Evolutionary conservation across 306 rosid genomes (phyloP), one percentile per base, ranked within the genome.

Genomic region (Quercus suber): DNA sequence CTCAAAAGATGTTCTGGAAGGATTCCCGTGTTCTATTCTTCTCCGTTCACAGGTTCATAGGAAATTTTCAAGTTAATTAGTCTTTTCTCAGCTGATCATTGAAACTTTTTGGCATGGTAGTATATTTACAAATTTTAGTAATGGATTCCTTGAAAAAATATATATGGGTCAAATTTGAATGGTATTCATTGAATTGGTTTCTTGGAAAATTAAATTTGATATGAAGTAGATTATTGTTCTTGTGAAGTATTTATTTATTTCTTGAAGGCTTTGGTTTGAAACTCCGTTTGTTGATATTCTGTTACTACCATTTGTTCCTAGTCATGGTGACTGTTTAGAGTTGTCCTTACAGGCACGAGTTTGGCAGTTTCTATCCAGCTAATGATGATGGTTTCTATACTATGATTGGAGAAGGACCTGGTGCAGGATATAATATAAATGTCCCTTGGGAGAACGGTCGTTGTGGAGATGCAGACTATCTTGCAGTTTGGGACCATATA

Each of bases 391-490:
- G 99, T 37, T 90, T 61, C 79, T 95, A 95, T 80, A 84, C 89
- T 43, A 91, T 27, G 97, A 74, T 89, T 78, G 99, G 99, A 75
- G 88, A 84, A 85, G 98, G 97, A 81, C 82, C 82, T 5, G 99
- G 99, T 72, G 87, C 87, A 41, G 99, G 99, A 77, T 92, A 87
- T 87, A 95, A 84, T 74, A 88, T 95, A 81, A 95, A 95, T 81
- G 98, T 95, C 59, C 99, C 99, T 11, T 95, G 99, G 99, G 99
- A 93, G 88, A 91, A 91, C 79, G 97, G 87, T 57, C 73, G 60
- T 73, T 95, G 99, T 55, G 96, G 99, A 81, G 98, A 95, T 74
- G 96, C 97, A 30, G 99, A 95, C 73, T 95, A 95, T 83, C 77
- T 91, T 83, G 99, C 98, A 18, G 99, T 80, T 57, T 95, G 99